Conservation (phyloP, 257 asterid species). For the Solanum pimpinellifolium region DNA sequence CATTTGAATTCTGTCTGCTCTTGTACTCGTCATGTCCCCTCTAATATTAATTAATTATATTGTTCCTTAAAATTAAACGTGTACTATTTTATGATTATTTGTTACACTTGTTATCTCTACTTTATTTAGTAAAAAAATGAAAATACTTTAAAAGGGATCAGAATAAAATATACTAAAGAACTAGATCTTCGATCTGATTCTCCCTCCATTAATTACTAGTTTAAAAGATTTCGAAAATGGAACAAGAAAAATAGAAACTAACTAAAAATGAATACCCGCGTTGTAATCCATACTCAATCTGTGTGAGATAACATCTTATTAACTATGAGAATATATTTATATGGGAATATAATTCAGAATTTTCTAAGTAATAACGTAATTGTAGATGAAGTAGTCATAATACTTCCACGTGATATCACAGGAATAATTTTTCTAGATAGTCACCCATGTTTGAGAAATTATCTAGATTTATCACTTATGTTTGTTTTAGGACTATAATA, state of each 20-base stretch:
- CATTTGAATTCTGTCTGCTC: constrained; percentile 5
- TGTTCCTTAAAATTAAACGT: not conserved
- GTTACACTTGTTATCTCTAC: not conserved
- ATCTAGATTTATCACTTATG: too few relatives aligned
- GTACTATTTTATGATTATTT: not conserved
- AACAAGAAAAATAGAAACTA: not conserved
- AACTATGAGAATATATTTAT: too few relatives aligned
- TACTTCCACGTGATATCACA: too few relatives aligned
- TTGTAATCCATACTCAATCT: not conserved
- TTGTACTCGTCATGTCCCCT: not conserved
- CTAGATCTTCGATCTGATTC: not conserved
- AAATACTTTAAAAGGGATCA: not conserved
- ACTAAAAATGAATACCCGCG: too few relatives aligned
- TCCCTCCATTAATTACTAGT: not conserved
- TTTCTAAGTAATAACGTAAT: too few relatives aligned
- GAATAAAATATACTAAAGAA: not conserved
- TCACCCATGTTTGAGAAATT: too few relatives aligned
- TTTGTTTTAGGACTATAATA: too few relatives aligned
- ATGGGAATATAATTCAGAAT: too few relatives aligned
- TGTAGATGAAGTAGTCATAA: too few relatives aligned
- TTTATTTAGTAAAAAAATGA: not conserved
- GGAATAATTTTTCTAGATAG: too few relatives aligned
- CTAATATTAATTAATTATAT: not conserved
- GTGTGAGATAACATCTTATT: not conserved
- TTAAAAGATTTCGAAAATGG: not conserved